Conservation (phyloP, 805 yeast species). For the Kurtzmaniella cleridarum region DNA sequence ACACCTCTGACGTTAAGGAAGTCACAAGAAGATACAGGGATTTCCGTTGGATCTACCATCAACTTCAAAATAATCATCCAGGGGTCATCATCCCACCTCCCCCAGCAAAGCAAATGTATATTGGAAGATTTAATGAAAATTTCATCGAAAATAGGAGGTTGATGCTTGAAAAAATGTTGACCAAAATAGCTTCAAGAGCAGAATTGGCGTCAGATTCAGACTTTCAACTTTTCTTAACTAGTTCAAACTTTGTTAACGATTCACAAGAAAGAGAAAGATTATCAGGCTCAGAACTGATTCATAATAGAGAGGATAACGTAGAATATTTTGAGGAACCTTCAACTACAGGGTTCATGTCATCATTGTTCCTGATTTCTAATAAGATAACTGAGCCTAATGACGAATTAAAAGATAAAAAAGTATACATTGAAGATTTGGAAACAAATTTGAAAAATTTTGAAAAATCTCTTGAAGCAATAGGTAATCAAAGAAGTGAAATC, state of each 20-base stretch:
- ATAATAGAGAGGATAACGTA: conserved; percentile 26
- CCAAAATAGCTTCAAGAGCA: conserved; percentile 56
- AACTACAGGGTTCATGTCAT: conserved; percentile 59
- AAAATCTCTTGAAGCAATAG: conserved; percentile 67
- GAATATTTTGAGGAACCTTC: conserved; percentile 22
- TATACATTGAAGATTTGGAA: conserved; percentile 67
- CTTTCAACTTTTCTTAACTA: conserved; percentile 70
- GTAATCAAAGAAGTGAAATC: conserved; percentile 71
- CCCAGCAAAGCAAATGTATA: conserved; percentile 90
- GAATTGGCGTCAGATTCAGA: conserved; percentile 66
- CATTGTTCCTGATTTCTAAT: conserved; percentile 62
- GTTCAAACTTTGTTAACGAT: conserved; percentile 62
- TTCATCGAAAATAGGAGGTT: conserved; percentile 82
- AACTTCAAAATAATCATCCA: conserved; percentile 78
- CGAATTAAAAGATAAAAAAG: conserved; percentile 65
- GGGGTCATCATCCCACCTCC: conserved; percentile 87
- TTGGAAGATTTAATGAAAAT: conserved; percentile 86
- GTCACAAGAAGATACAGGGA: conserved; percentile 88
- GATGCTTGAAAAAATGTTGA: conserved; percentile 82
- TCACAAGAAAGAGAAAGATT: conserved; percentile 65
- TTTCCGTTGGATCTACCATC: conserved; percentile 91
- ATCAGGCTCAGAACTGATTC: conserved; percentile 44
- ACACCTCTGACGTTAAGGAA: conserved; percentile 5
- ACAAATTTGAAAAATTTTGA: conserved; percentile 63
- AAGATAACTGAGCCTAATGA: conserved; percentile 76